Percentiles rank a stretch among this genome's conserved stretches.
phyloP scores from a whole-genome alignment of 2,329 filamentous ascomycete species.

The Rhytidhysteron rufulum region DNA sequence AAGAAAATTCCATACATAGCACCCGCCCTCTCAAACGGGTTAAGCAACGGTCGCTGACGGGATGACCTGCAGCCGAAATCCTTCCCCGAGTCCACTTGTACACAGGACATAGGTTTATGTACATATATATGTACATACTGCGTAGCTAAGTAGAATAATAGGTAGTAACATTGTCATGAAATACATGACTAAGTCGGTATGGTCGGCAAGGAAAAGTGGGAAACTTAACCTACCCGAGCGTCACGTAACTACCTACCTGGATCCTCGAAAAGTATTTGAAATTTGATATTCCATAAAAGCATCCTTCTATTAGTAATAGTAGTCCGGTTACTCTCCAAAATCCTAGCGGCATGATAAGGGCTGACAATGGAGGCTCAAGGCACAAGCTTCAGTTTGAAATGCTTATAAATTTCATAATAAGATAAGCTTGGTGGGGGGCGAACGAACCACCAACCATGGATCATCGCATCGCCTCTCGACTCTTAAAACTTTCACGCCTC shows the following conservation, averaged over 20 bases:
- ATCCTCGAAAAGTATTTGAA: too few relatives aligned
- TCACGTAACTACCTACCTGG: too few relatives aligned
- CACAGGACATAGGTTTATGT: neutral
- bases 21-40: neutral
- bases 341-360: too few relatives aligned
- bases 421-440: neutral
- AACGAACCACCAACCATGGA: neutral
- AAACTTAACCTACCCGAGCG: too few relatives aligned
- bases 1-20: slow-evolving; percentile 7
- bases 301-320: too few relatives aligned
- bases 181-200: too few relatives aligned
- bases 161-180: neutral
- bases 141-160: neutral
- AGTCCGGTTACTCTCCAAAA: too few relatives aligned
- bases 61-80: slow-evolving; percentile 9
- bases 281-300: too few relatives aligned
- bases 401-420: too few relatives aligned
- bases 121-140: neutral
- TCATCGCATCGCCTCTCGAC: neutral
- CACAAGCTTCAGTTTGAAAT: too few relatives aligned
- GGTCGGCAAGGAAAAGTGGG: too few relatives aligned
- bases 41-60: slow-evolving; percentile 1
- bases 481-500: neutral
- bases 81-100: neutral
- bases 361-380: too few relatives aligned